phyloP scores from a whole-genome alignment of 768 basidiomycete genomes.

The Podaxis pistillaris region DNA sequence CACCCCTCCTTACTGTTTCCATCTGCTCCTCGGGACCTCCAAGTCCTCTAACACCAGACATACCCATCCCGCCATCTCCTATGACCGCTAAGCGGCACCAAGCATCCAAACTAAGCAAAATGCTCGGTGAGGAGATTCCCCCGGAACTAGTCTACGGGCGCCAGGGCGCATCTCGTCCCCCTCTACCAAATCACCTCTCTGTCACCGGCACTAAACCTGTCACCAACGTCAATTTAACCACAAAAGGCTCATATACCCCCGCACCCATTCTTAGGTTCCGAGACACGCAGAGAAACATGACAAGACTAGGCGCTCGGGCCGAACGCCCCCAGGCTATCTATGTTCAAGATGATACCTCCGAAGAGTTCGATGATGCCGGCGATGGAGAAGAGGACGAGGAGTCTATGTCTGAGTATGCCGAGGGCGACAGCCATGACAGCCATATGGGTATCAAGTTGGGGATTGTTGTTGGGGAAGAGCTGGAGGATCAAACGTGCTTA shows the following conservation, averaged over 20 bases:
- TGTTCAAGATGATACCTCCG: not conserved
- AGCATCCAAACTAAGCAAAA: conserved; percentile 24
- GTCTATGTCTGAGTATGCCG: not conserved
- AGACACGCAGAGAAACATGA: not conserved
- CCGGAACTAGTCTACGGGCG: not conserved
- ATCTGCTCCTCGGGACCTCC: not conserved
- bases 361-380: not conserved
- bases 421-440: not conserved
- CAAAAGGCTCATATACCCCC: not conserved
- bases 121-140: conserved; percentile 23
- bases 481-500: not conserved
- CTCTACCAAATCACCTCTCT: not conserved
- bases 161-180: not conserved
- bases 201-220: not conserved
- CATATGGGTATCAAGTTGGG: not conserved
- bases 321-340: conserved; percentile 7
- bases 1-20: conserved; percentile 1
- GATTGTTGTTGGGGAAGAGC: not conserved
- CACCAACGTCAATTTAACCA: not conserved
- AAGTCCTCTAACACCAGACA: conserved; percentile 12
- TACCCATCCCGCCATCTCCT: conserved; percentile 21
- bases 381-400: conserved; percentile 1
- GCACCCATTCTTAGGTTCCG: not conserved
- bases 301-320: not conserved
- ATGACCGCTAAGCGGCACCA: conserved; percentile 20